Conservation (phyloP, 495 filamentous ascomycete species). For the Astrothelium subdiscretum region DNA sequence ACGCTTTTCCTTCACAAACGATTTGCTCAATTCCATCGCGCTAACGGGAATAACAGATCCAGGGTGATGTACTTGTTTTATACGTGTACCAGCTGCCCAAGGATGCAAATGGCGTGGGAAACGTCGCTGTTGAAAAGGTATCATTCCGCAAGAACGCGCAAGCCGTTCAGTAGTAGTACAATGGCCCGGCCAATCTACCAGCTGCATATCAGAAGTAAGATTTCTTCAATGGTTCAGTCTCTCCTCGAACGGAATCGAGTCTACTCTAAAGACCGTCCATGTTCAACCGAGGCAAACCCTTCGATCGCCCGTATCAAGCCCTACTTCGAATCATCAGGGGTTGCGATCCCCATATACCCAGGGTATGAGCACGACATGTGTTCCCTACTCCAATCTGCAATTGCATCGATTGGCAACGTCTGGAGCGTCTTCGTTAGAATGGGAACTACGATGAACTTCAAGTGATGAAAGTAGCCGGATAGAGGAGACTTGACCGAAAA, state of each 20-base stretch:
- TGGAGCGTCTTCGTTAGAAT: too few species aligned
- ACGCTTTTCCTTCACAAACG: constrained; percentile 1
- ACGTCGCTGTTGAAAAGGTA: constrained; percentile 93
- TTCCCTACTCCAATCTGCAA: too few species aligned
- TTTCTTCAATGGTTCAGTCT: not conserved
- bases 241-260: too few species aligned
- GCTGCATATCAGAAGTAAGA: not conserved
- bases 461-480: too few species aligned
- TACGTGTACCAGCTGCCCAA: constrained; percentile 96
- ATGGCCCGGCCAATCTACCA: constrained; percentile 1
- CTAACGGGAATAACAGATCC: constrained; percentile 48
- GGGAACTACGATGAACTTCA: too few species aligned
- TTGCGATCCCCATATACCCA: too few species aligned
- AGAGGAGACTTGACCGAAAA: not conserved
- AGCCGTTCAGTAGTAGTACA: not conserved
- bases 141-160: constrained; percentile 74
- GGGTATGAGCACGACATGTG: too few species aligned
- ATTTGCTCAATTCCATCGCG: not conserved
- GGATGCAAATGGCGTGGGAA: constrained; percentile 78
- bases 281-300: too few species aligned
- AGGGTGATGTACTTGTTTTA: constrained; percentile 91
- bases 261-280: too few species aligned
- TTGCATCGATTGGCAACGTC: too few species aligned
- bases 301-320: too few species aligned
- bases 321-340: too few species aligned